Evolutionary conservation across 73 alveolate species (phyloP), one percentile per base, ranked within the genome.

Genomic region (Paramecium octaurelia): DNA sequence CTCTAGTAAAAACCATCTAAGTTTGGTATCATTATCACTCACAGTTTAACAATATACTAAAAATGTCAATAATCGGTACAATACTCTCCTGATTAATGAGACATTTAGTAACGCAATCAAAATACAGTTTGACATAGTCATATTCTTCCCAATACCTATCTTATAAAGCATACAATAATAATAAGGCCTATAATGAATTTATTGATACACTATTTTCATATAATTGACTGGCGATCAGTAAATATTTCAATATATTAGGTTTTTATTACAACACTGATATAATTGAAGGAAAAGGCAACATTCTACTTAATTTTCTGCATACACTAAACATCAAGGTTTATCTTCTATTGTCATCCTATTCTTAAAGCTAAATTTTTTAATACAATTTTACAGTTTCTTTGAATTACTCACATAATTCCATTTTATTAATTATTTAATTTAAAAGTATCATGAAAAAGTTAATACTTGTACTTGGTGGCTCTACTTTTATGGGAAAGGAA

Each of bases 401-500:
- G 16, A 73, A 73, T 7, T 35, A 35, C 34, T 73, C 87, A 36
- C 59, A 40, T 36, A 73, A 34, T 40, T 73, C 87, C 87, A 73
- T 73, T 31, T 68, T 31, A 68, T 21, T 68, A 14, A 31, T 14
- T 31, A 21, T 21, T 68, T 23, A 54, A 54, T 16, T 64, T 9
- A 64, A 10, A 27, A 87, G 69, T 73, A 43, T 75, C 43, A 83
- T 59, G 88, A 89, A 89, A 44, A 89, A 70, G 29, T 54, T 44
- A 59, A 71, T 89, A 34, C 84, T 89, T 36, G 42, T 89, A 70
- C 84, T 89, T 46, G 94, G 94, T 2, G 94, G 94, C 44, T 89
- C 94, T 11, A 89, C 94, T 27, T 89, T 89, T 46, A 89, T 89
- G 94, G 94, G 94, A 9, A 70, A 70, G n/a, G 73, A 89, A 44